Conservation (phyloP, 441 rosid species). For the Populus hybrid region DNA sequence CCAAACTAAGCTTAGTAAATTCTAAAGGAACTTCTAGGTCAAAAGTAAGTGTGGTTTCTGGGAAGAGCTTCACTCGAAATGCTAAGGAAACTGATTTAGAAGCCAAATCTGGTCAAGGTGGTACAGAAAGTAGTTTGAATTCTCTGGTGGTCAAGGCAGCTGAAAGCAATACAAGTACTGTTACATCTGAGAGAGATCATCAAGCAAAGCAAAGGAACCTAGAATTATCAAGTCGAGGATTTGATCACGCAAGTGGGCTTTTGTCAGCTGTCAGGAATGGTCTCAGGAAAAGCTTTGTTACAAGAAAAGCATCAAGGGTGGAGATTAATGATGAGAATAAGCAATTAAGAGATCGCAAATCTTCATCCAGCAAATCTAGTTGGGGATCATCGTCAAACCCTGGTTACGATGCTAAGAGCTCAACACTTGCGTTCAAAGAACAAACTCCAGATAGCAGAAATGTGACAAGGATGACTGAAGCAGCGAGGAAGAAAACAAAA, state of each 20-base stretch:
- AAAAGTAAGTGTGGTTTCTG: slow-evolving; percentile 27
- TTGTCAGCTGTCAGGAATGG: slow-evolving; percentile 35
- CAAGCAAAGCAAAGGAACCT: slow-evolving; percentile 24
- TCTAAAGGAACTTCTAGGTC: slow-evolving; percentile 33
- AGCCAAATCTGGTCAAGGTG: slow-evolving; percentile 4
- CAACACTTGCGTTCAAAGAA: slow-evolving; percentile 27
- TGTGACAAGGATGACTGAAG: slow-evolving; percentile 25
- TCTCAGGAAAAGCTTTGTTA: slow-evolving; percentile 49
- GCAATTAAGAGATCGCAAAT: slow-evolving; percentile 30
- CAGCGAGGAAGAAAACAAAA: slow-evolving; percentile 22
- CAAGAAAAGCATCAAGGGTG: slow-evolving; percentile 48
- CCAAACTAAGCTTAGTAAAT: slow-evolving; percentile 27
- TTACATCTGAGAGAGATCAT: slow-evolving; percentile 36
- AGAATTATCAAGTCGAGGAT: slow-evolving; percentile 34
- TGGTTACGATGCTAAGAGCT: slow-evolving; percentile 14
- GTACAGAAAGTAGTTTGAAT: slow-evolving; percentile 20
- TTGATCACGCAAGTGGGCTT: slow-evolving; percentile 36
- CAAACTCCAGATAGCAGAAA: slow-evolving; percentile 38
- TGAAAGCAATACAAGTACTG: slow-evolving; percentile 33
- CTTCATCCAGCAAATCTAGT: slow-evolving; percentile 54
- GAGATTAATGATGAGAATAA: slow-evolving; percentile 24
- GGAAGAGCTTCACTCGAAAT: slow-evolving; percentile 21
- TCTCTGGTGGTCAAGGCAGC: slow-evolving; percentile 20
- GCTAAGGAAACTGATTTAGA: slow-evolving; percentile 19
- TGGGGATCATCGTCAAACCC: slow-evolving; percentile 46